phyloP scores from a whole-genome alignment of 768 basidiomycete species.

The Boletus barrowsii region DNA sequence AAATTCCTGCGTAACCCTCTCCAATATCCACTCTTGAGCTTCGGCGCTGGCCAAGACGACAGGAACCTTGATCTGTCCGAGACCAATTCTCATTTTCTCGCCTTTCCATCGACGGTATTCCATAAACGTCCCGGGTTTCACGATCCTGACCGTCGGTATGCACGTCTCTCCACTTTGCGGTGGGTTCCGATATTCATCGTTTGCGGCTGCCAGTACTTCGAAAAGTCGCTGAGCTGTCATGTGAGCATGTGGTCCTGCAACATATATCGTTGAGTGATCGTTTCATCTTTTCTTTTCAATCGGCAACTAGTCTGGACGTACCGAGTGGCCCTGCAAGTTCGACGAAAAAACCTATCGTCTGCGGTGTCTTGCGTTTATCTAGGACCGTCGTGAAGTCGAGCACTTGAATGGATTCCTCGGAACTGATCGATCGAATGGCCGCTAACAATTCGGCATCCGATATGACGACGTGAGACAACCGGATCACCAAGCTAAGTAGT shows the following conservation, averaged over 20 bases:
- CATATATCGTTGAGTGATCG: too few relatives aligned
- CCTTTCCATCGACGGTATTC: slow-evolving; percentile 8
- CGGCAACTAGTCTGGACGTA: background rate
- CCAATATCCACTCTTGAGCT: slow-evolving; percentile 6
- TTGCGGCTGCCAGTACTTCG: slow-evolving; percentile 2
- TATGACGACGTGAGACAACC: background rate
- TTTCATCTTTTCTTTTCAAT: background rate
- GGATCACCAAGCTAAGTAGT: background rate
- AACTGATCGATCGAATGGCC: slow-evolving; percentile 3
- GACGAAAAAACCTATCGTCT: slow-evolving; percentile 12
- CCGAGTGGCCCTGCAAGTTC: slow-evolving; percentile 5
- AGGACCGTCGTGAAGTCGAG: slow-evolving; percentile 9
- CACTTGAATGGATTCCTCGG: slow-evolving; percentile 1
- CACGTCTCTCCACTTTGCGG: background rate
- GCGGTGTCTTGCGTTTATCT: slow-evolving; percentile 9
- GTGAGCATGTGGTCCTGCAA: background rate
- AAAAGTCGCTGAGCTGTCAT: background rate
- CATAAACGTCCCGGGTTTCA: slow-evolving; percentile 11
- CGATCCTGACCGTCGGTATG: slow-evolving; percentile 10
- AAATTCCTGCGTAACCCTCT: slow-evolving; percentile 7
- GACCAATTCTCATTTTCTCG: slow-evolving; percentile 4
- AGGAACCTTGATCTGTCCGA: slow-evolving; percentile 16
- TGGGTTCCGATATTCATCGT: background rate
- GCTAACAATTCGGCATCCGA: slow-evolving; percentile 5
- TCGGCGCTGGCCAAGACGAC: slow-evolving; percentile 4